Evolutionary conservation across 345 rosid genomes (phyloP).

Genomic region (Mercurialis annua): DNA sequence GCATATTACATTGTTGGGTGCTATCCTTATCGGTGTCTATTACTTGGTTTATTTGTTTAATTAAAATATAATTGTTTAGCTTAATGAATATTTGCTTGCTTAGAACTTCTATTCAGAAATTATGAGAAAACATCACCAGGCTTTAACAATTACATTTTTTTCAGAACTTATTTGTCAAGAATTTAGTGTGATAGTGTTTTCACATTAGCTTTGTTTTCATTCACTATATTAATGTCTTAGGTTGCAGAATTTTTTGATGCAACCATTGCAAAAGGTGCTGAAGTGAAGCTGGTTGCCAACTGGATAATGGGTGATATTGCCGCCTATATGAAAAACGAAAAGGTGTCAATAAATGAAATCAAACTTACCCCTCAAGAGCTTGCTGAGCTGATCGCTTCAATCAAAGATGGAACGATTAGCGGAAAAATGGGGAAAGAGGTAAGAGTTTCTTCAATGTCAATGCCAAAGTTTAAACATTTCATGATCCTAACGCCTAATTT

Average conservation of each 20-base stretch:
- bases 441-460: conserved; percentile 11
- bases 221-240: conserved; percentile 38
- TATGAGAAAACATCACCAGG: background rate
- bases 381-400: conserved; percentile 79
- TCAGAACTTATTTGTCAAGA: background rate
- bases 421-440: conserved; percentile 98
- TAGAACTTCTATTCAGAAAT: background rate
- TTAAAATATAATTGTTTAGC: background rate
- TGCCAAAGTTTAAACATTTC: background rate
- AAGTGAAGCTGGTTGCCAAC: conserved; percentile 69
- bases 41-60: background rate
- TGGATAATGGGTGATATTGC: conserved; percentile 97
- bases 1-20: background rate
- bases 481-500: background rate
- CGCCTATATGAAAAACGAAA: conserved; percentile 80
- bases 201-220: background rate
- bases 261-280: conserved; percentile 72
- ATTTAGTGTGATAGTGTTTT: background rate
- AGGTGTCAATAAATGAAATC: conserved; percentile 63
- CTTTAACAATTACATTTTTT: background rate
- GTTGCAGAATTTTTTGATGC: conserved; percentile 84
- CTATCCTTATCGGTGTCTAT: background rate
- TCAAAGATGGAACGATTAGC: conserved; percentile 80
- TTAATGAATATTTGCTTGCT: background rate
- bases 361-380: conserved; percentile 77